Percentiles rank a stretch among this genome's conserved stretches.
phyloP scores from a whole-genome alignment of 805 yeast genomes.

The Lachancea kluyveri region DNA sequence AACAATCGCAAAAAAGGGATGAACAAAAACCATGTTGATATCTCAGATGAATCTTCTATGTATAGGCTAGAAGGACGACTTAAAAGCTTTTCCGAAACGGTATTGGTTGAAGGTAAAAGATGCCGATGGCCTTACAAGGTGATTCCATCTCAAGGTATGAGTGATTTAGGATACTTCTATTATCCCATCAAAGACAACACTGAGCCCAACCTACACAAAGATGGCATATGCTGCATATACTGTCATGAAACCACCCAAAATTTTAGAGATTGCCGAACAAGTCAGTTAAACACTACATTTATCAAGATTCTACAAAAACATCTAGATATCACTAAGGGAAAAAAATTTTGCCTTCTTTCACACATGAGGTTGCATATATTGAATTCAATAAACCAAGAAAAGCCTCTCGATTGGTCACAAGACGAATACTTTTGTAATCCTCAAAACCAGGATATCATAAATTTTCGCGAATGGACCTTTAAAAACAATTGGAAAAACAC shows the following conservation, averaged over 20 bases:
- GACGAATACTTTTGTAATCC: conserved; percentile 20
- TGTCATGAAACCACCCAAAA: conserved; percentile 17
- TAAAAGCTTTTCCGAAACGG: conserved; percentile 13
- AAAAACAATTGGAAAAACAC: conserved; percentile 24
- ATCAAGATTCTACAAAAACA: conserved; percentile 21
- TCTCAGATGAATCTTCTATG: too few relatives aligned
- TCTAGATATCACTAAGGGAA: conserved; percentile 6
- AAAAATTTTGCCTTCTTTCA: conserved; percentile 13
- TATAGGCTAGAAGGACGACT: conserved; percentile 11
- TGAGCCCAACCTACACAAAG: conserved; percentile 11
- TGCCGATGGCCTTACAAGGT: conserved; percentile 27
- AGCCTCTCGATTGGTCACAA: conserved; percentile 19
- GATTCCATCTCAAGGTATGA: conserved; percentile 23
- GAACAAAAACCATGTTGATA: too few relatives aligned
- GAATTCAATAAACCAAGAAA: conserved; percentile 17
- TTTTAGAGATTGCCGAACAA: conserved; percentile 22
- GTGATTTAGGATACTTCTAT: conserved; percentile 25
- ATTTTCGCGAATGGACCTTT: conserved; percentile 16
- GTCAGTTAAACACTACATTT: conserved; percentile 19
- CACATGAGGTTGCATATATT: conserved; percentile 17
- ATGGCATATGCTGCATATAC: conserved; percentile 21
- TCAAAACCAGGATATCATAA: conserved; percentile 6
- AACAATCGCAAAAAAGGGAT: too few relatives aligned
- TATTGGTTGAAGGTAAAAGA: conserved; percentile 15
- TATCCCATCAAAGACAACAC: conserved; percentile 15